Percentiles rank a stretch among this genome's conserved stretches.
These are phyloP conservation scores for Cyclanthera cordifolia DNA, from an alignment of 306 rosid species.

Conservation along the genomic window DNA sequence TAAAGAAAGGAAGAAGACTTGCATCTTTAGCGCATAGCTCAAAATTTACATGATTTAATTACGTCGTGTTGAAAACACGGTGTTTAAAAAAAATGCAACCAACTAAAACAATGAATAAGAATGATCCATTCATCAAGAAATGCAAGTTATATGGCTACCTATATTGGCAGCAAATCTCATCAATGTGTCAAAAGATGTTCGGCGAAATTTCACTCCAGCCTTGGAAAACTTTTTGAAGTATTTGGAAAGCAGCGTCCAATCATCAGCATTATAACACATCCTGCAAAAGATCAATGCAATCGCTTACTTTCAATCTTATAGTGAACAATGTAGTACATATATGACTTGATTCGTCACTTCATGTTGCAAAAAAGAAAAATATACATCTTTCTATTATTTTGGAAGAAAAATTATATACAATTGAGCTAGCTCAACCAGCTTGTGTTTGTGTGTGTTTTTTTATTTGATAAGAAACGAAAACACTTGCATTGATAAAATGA, in stretches of 20 bases:
- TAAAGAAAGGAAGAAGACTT: neutral
- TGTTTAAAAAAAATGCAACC: neutral
- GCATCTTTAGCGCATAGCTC: neutral
- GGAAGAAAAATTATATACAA: neutral
- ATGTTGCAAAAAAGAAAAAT: neutral
- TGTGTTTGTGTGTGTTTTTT: too few relatives aligned
- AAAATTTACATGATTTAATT: neutral
- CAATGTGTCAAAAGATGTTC: slow-evolving; percentile 55
- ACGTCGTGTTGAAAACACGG: too few relatives aligned
- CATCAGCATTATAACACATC: slow-evolving; percentile 58
- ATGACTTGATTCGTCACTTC: neutral
- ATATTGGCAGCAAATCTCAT: slow-evolving; percentile 68
- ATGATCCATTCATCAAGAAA: neutral
- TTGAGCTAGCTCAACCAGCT: neutral
- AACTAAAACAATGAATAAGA: neutral
- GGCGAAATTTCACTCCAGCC: slow-evolving; percentile 70
- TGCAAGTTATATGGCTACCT: slow-evolving; percentile 26
- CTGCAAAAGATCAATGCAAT: slow-evolving; percentile 42
- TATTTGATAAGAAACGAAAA: too few relatives aligned
- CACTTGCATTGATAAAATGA: too few relatives aligned
- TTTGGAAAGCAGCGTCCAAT: slow-evolving; percentile 61
- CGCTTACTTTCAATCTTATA: slow-evolving; percentile 16
- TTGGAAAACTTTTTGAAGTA: slow-evolving; percentile 54
- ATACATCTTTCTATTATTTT: neutral
- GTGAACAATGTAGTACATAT: slow-evolving; percentile 3